Evolutionary conservation across 2,329 filamentous ascomycete genomes (phyloP), one percentile per base, ranked within the genome.

Genomic region (Plenodomus tracheiphilus): DNA sequence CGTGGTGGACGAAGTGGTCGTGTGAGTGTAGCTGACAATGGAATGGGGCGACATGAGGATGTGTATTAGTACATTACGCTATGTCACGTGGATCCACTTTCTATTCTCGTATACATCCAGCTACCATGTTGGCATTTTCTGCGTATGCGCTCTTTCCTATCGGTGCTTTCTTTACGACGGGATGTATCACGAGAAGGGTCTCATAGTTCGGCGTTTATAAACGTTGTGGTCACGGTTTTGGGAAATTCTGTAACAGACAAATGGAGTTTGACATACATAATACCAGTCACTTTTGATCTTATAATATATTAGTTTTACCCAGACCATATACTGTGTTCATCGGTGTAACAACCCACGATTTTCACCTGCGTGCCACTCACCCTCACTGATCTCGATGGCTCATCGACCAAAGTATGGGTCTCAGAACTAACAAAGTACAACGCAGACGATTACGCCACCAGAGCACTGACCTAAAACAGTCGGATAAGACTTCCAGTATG

Each of bases 31-130:
- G 44, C 53, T 19, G 59, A 41, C 39, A 61, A 51, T n/a, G 39
- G 40, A 54, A 48, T 51, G 25, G 51, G 54, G 8, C 50, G 49
- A 28, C 53, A 53, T 32, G 54, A 56, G 41, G 56, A 51, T 43
- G 54, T 58, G 53, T 66, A 56, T 52, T 67, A 65, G 58, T 58
- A 56, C 46, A 34, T 43, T 45, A 43, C 32, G 36, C 34, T 42
- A 20, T 15, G 28, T 6, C 13, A 10, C 20, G 15, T 17, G 32
- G 15, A 41, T 20, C 41, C 15, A 19, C 28, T 40, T 38, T 46
- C 21, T 28, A 41, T 32, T 40, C 36, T 18, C 37, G 30, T 25
- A 40, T 37, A 35, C 34, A 22, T 34, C 30, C 36, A 32, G 25
- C 35, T 49, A 22, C 32, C 34, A 19, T 41, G 41, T 41, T 42